A percentile compares a stretch with the other conserved stretches of the same genome.
Conservation (phyloP, 2,329 filamentous ascomycete species). For the Corniculantispora saksenae region DNA sequence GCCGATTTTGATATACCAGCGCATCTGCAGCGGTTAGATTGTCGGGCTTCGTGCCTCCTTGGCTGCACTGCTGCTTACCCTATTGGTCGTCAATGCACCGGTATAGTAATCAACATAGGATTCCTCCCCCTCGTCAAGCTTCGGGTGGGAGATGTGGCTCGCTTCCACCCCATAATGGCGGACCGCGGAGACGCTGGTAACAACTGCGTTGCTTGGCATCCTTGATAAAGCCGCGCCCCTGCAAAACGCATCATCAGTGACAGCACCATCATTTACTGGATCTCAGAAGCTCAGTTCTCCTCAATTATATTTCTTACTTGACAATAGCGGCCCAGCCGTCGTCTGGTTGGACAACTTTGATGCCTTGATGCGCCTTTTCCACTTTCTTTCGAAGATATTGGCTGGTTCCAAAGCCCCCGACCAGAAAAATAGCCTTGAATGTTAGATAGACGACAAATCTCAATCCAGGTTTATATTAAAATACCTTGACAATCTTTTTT, state of each 20-base stretch:
- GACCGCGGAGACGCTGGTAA: slow-evolving; percentile 20
- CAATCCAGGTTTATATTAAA: background rate
- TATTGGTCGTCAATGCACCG: fast-evolving
- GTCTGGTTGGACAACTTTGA: slow-evolving; percentile 34
- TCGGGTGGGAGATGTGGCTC: fast-evolving
- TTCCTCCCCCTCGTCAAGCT: slow-evolving; percentile 15
- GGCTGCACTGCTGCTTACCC: background rate
- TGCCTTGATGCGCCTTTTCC: slow-evolving; percentile 24
- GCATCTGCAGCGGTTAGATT: slow-evolving; percentile 20
- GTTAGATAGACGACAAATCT: background rate
- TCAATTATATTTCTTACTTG: slow-evolving; percentile 16
- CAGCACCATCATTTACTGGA: too few species aligned
- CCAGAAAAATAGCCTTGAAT: slow-evolving; percentile 33
- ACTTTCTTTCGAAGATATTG: slow-evolving; percentile 36
- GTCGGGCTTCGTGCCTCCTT: background rate
- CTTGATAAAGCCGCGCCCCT: slow-evolving; percentile 24
- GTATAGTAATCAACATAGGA: background rate
- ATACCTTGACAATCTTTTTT: background rate
- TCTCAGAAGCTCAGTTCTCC: too few species aligned
- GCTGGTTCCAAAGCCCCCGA: slow-evolving; percentile 40
- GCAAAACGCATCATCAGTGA: background rate
- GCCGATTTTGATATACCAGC: slow-evolving; percentile 23
- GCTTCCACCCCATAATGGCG: slow-evolving; percentile 18
- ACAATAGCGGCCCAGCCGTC: slow-evolving; percentile 30
- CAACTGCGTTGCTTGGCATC: slow-evolving; percentile 20